Percentiles rank a stretch among this genome's conserved stretches.
Conservation (phyloP, 139 green algal species). For the Pleodorina starrii region DNA sequence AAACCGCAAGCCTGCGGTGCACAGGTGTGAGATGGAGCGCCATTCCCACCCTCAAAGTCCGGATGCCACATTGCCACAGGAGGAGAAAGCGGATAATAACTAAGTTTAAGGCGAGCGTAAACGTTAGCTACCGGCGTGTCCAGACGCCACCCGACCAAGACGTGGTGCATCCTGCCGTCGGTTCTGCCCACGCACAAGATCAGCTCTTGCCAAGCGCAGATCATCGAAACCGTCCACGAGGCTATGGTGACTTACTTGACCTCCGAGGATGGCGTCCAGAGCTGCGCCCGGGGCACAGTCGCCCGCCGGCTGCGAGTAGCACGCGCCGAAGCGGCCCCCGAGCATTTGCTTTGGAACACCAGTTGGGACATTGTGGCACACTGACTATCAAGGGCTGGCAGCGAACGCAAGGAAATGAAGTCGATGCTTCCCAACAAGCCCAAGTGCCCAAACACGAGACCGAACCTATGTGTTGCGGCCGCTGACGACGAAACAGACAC, state of each 20-base stretch:
- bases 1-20: slow-evolving; percentile 58
- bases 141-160: slow-evolving; percentile 3
- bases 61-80: neutral
- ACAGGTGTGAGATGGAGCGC: neutral
- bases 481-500: no score
- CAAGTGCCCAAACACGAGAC: no score
- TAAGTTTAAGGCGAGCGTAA: no score
- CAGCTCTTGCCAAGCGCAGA: neutral
- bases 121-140: no score
- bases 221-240: neutral
- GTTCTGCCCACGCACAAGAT: neutral
- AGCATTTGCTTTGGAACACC: slow-evolving; percentile 42
- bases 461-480: no score
- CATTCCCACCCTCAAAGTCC: neutral
- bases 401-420: no score
- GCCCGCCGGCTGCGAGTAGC: slow-evolving; percentile 9
- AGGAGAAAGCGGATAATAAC: no score
- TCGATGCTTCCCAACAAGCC: no score
- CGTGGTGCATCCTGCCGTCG: neutral
- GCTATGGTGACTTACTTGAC: slow-evolving; percentile 50
- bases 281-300: slow-evolving; percentile 17
- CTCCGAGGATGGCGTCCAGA: slow-evolving; percentile 64
- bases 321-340: neutral
- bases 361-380: slow-evolving; percentile 10
- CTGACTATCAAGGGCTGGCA: no score